phyloP scores from a whole-genome alignment of 2,329 filamentous ascomycete genomes.

The Hirsutella thompsonii region DNA sequence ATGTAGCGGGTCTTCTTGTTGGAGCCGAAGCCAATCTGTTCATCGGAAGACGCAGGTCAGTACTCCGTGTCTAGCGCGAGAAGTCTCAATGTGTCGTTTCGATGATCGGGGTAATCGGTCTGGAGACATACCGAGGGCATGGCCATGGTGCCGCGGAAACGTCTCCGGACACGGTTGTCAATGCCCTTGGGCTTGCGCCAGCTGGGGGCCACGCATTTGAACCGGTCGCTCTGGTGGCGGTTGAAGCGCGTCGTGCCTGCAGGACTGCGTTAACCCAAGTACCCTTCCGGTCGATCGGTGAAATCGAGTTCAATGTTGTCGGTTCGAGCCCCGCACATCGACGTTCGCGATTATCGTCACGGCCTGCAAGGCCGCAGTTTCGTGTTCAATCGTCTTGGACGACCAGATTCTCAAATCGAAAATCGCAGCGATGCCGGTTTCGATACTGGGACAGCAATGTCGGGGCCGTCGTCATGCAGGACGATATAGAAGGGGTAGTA shows the following conservation, averaged over 20 bases:
- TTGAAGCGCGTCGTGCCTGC: slow-evolving; percentile 87
- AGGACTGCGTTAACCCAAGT: slow-evolving; percentile 22
- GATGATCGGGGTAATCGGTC: too few relatives aligned
- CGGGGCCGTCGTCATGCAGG: background rate
- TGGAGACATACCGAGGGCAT: slow-evolving; percentile 99
- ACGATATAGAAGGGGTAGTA: background rate
- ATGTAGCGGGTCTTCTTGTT: slow-evolving; percentile 99
- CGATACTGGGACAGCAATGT: slow-evolving; percentile 1
- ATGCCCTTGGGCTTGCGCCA: slow-evolving; percentile 99
- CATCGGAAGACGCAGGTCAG: slow-evolving; percentile 1
- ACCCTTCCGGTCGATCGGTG: slow-evolving; percentile 1
- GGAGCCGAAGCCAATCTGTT: slow-evolving; percentile 91
- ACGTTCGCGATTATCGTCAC: too few relatives aligned
- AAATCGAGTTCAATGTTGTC: too few relatives aligned
- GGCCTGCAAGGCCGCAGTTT: too few relatives aligned
- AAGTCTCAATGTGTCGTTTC: too few relatives aligned
- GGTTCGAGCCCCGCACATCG: too few relatives aligned
- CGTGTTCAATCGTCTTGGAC: too few relatives aligned
- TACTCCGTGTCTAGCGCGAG: background rate
- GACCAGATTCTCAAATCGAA: too few relatives aligned
- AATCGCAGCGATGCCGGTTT: too few relatives aligned
- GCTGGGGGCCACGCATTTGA: slow-evolving; percentile 78
- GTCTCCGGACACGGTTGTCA: slow-evolving; percentile 93
- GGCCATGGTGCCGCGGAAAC: slow-evolving; percentile 87
- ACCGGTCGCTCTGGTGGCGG: slow-evolving; percentile 95